Percentiles rank a stretch among this genome's conserved stretches.
Evolutionary conservation across 768 basidiomycete species (phyloP).

Genomic region (Mycena galopus): DNA sequence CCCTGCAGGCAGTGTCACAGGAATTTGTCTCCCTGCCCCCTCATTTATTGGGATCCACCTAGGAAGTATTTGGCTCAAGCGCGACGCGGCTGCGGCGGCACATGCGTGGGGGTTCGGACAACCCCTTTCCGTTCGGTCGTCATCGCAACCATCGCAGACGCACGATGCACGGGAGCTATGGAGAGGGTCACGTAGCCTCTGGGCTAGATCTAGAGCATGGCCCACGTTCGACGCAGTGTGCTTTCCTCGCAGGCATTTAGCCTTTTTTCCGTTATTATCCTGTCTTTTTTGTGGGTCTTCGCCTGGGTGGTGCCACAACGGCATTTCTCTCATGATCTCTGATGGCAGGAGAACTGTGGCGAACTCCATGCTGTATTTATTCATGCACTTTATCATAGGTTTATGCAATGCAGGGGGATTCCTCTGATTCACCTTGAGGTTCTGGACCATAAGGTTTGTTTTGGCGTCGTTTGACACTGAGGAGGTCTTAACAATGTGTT

Average conservation of each 20-base stretch:
- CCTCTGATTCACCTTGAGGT: not conserved
- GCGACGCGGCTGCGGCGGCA: not conserved
- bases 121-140: not conserved
- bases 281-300: not conserved
- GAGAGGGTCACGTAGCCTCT: too few relatives aligned
- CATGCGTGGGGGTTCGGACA: constrained; percentile 30
- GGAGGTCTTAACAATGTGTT: too few relatives aligned
- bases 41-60: too few relatives aligned
- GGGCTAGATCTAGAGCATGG: not conserved
- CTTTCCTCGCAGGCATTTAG: constrained; percentile 9
- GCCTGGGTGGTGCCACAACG: constrained; percentile 32
- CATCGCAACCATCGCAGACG: constrained; percentile 11
- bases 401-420: not conserved
- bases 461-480: too few relatives aligned
- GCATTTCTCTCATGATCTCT: constrained; percentile 4
- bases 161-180: not conserved
- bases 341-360: not conserved
- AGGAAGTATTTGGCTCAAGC: not conserved
- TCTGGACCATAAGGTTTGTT: constrained; percentile 2
- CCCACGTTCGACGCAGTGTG: not conserved
- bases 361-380: not conserved
- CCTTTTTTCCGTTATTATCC: constrained; percentile 10
- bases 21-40: too few relatives aligned
- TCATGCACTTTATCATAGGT: not conserved
- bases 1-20: too few relatives aligned